Evolutionary conservation across 2,329 filamentous ascomycete genomes (phyloP).

Genomic region (Colletotrichum horii): DNA sequence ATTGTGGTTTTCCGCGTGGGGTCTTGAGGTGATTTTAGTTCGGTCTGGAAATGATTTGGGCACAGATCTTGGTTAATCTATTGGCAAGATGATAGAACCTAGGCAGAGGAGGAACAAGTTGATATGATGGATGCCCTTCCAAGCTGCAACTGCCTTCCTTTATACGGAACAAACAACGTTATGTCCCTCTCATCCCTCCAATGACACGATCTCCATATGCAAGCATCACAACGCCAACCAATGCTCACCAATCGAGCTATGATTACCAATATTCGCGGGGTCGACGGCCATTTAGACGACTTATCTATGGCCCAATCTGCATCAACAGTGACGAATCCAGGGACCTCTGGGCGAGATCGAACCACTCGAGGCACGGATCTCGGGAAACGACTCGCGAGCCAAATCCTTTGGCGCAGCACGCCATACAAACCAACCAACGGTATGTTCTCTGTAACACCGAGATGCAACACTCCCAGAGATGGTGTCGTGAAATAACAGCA

Average conservation of each 20-base stretch:
- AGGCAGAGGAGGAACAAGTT: rapidly evolving
- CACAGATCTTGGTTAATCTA: rapidly evolving
- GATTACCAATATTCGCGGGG: conserved; percentile 20
- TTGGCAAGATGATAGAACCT: background rate
- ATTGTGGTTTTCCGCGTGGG: background rate
- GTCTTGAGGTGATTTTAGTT: background rate
- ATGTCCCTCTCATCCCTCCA: background rate
- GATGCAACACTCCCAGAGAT: background rate
- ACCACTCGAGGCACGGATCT: background rate
- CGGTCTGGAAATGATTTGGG: rapidly evolving
- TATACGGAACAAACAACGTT: background rate
- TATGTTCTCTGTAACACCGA: background rate
- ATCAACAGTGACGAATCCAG: conserved; percentile 5
- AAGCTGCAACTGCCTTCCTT: background rate
- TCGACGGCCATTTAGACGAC: background rate
- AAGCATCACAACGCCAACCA: background rate
- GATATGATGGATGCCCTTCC: rapidly evolving
- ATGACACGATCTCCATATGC: background rate
- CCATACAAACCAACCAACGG: background rate
- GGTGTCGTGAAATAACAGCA: background rate
- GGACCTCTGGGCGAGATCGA: background rate
- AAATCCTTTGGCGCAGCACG: conserved; percentile 1
- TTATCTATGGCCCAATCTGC: conserved; percentile 9
- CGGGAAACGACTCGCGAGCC: background rate
- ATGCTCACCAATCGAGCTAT: background rate